Conservation (phyloP, 176 grass and related monocot species). For the Rhynchospora tenuis region DNA sequence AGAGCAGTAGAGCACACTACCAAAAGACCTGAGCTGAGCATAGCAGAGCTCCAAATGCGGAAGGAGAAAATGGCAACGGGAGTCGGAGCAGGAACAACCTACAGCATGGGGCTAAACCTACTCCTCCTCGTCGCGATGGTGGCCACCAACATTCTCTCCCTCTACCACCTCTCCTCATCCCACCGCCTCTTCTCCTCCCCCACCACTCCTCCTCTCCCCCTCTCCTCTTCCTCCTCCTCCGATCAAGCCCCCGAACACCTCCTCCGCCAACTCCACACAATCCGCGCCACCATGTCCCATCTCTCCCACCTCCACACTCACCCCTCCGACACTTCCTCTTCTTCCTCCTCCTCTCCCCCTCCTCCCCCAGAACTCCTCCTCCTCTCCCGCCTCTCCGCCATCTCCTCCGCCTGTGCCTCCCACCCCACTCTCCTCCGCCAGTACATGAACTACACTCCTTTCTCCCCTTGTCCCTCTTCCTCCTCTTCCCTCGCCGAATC, state of each 20-base stretch:
- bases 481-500: slow-evolving; percentile 25
- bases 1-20: neutral
- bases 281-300: slow-evolving; percentile 71
- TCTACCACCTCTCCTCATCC: slow-evolving; percentile 83
- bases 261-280: slow-evolving; percentile 73
- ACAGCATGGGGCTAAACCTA: slow-evolving; percentile 46
- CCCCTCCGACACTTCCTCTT: neutral
- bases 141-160: slow-evolving; percentile 85
- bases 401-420: slow-evolving; percentile 29
- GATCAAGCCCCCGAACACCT: slow-evolving; percentile 26
- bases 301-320: slow-evolving; percentile 61
- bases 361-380: slow-evolving; percentile 60
- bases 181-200: slow-evolving; percentile 24
- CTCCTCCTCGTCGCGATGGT: slow-evolving; percentile 74
- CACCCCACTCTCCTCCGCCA: slow-evolving; percentile 41
- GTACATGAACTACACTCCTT: slow-evolving; percentile 50
- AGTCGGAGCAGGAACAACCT: slow-evolving; percentile 8
- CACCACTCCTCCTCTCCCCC: slow-evolving; percentile 20
- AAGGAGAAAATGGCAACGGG: slow-evolving; percentile 32
- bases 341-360: slow-evolving; percentile 35
- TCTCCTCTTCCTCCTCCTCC: neutral
- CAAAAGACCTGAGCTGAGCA: neutral
- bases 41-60: slow-evolving; percentile 6
- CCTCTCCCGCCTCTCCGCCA: slow-evolving; percentile 51
- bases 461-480: slow-evolving; percentile 54